Evolutionary conservation across 1,284 basidiomycete genomes (phyloP).

Genomic region (Kwoniella shivajii): DNA sequence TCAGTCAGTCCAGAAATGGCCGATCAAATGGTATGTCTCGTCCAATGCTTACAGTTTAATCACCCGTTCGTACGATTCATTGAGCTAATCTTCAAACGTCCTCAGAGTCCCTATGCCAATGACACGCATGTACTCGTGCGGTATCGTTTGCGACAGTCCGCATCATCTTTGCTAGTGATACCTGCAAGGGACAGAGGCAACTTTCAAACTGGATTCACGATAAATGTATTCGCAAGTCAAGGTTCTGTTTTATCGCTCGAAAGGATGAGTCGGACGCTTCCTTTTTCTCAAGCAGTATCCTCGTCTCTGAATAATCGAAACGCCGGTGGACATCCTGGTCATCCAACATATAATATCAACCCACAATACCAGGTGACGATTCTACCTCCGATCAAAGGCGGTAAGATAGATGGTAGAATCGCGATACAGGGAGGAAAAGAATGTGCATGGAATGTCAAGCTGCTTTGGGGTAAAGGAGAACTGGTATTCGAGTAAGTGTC

Average conservation of each 20-base stretch:
- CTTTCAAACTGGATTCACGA: conserved; percentile 44
- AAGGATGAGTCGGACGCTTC: conserved; percentile 32
- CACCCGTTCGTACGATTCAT: too few relatives aligned
- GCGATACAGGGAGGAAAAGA: conserved; percentile 64
- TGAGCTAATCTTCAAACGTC: neutral
- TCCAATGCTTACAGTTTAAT: neutral
- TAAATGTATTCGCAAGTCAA: conserved; percentile 38
- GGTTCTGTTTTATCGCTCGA: conserved; percentile 30
- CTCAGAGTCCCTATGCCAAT: conserved; percentile 65
- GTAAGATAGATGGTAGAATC: conserved; percentile 60
- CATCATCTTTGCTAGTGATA: conserved; percentile 31
- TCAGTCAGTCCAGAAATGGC: conserved; percentile 14
- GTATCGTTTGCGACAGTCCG: conserved; percentile 28
- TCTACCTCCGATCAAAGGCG: conserved; percentile 28
- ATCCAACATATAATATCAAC: conserved; percentile 82
- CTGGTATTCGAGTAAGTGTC: conserved; percentile 69
- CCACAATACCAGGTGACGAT: conserved; percentile 79
- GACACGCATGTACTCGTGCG: conserved; percentile 72
- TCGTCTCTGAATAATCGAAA: conserved; percentile 69
- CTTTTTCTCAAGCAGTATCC: conserved; percentile 53
- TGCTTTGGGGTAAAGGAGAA: conserved; percentile 74
- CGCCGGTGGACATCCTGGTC: conserved; percentile 78
- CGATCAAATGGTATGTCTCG: conserved; percentile 11
- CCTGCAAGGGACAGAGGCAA: conserved; percentile 42
- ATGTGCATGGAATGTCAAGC: conserved; percentile 72